Conservation (phyloP, 768 basidiomycete genomes). For the Tulasnella sp. region DNA sequence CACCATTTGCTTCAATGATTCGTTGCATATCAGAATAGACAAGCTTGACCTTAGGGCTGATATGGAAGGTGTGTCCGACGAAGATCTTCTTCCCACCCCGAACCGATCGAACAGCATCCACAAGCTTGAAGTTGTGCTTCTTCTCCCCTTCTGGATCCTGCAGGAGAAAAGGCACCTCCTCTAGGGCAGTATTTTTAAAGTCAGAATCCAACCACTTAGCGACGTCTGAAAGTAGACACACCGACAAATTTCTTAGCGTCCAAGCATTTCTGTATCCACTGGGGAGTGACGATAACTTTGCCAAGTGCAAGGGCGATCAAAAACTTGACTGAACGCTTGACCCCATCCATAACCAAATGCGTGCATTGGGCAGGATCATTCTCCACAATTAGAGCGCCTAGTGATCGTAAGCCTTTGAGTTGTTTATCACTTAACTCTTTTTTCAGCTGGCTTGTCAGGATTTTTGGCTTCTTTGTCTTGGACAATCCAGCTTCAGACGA, state of each 20-base stretch:
- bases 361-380: constrained; percentile 58
- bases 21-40: constrained; percentile 48
- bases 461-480: background rate
- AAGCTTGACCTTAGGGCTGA: constrained; percentile 53
- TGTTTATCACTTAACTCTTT: background rate
- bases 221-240: constrained; percentile 35
- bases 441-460: background rate
- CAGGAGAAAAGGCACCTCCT: constrained; percentile 49
- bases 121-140: constrained; percentile 55
- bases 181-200: no score
- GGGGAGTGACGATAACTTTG: constrained; percentile 48
- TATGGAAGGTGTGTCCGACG: constrained; percentile 55
- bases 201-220: no score
- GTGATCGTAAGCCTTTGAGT: constrained; percentile 43
- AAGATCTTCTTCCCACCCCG: constrained; percentile 44
- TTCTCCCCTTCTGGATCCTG: constrained; percentile 50
- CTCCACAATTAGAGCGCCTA: constrained; percentile 52
- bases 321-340: constrained; percentile 83
- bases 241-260: constrained; percentile 49
- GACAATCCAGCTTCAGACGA: background rate
- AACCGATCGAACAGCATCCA: constrained; percentile 48
- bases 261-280: constrained; percentile 58
- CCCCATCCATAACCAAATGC: constrained; percentile 55
- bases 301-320: constrained; percentile 58
- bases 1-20: constrained; percentile 59